These are phyloP conservation scores for Bondarzewia mesenterica DNA, from an alignment of 1,284 basidiomycete genomes.

Conservation along the genomic window DNA sequence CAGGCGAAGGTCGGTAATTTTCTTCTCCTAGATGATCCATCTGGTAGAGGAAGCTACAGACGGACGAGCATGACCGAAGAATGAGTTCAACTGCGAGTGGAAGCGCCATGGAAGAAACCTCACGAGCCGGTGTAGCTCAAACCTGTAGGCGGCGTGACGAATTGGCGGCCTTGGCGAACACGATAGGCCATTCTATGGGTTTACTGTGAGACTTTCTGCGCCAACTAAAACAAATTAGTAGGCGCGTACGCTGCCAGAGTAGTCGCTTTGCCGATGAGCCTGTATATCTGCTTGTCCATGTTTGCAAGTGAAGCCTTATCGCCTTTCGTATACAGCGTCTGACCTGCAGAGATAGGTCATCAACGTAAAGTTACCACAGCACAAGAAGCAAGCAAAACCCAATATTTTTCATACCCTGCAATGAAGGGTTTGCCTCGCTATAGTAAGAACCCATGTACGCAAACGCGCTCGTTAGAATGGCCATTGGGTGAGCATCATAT, in stretches of 20 bases:
- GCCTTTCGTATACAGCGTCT: constrained; percentile 68
- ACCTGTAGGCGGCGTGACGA: constrained; percentile 78
- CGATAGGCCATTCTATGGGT: constrained; percentile 79
- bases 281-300: constrained; percentile 88
- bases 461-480: constrained; percentile 79
- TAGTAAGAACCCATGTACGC: constrained; percentile 84
- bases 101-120: constrained; percentile 19
- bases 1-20: constrained; percentile 71
- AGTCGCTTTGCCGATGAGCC: constrained; percentile 81
- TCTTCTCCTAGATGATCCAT: constrained; percentile 74
- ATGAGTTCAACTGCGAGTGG: neutral
- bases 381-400: neutral
- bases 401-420: constrained; percentile 43
- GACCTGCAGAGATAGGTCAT: constrained; percentile 43
- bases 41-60: constrained; percentile 72
- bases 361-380: neutral
- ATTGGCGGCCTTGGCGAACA: constrained; percentile 79
- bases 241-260: constrained; percentile 70
- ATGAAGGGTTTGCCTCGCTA: constrained; percentile 69
- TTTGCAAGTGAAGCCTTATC: constrained; percentile 56
- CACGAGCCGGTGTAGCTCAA: constrained; percentile 79
- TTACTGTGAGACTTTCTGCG: no score
- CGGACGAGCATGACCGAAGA: neutral
- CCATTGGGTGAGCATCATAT: constrained; percentile 86
- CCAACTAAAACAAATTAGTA: neutral